Evolutionary conservation across 2,329 filamentous ascomycete species (phyloP).

Genomic region (Lachnellula arida): DNA sequence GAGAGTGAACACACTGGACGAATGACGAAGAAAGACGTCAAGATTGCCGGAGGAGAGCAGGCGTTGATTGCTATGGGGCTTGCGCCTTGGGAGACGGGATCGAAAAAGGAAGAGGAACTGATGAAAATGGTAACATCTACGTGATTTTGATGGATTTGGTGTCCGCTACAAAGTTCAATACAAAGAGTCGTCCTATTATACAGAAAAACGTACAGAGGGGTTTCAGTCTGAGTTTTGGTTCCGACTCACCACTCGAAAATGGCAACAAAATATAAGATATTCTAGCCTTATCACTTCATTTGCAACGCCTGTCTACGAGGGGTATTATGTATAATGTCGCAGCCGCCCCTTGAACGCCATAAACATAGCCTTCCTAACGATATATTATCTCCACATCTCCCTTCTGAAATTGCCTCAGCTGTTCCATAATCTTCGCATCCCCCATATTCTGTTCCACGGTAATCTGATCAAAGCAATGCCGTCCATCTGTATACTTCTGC

Average conservation of each 20-base stretch:
- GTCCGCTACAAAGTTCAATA: too few species aligned
- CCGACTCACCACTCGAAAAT: too few species aligned
- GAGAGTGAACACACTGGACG: slow-evolving; percentile 52
- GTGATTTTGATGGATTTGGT: too few species aligned
- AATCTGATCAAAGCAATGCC: slow-evolving; percentile 76
- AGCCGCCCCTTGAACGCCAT: too few species aligned
- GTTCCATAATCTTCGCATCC: slow-evolving; percentile 65
- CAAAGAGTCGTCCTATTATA: too few species aligned
- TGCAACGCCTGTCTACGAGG: too few species aligned
- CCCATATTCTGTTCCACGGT: slow-evolving; percentile 69
- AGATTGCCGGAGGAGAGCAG: slow-evolving; percentile 43
- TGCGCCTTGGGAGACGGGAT: slow-evolving; percentile 27
- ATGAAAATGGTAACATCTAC: not conserved
- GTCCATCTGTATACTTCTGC: slow-evolving; percentile 67
- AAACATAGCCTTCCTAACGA: slow-evolving; percentile 23
- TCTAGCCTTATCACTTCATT: too few species aligned
- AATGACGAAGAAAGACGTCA: slow-evolving; percentile 27
- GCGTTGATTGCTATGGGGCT: slow-evolving; percentile 55
- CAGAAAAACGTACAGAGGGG: too few species aligned
- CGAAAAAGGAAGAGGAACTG: not conserved
- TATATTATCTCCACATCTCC: slow-evolving; percentile 36
- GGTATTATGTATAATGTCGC: too few species aligned
- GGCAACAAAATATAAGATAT: too few species aligned
- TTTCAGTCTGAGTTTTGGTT: too few species aligned
- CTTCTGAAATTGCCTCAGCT: slow-evolving; percentile 52